Evolutionary conservation across 768 basidiomycete species (phyloP), one percentile per base, ranked within the genome.

Genomic region (Leccinum broughii): DNA sequence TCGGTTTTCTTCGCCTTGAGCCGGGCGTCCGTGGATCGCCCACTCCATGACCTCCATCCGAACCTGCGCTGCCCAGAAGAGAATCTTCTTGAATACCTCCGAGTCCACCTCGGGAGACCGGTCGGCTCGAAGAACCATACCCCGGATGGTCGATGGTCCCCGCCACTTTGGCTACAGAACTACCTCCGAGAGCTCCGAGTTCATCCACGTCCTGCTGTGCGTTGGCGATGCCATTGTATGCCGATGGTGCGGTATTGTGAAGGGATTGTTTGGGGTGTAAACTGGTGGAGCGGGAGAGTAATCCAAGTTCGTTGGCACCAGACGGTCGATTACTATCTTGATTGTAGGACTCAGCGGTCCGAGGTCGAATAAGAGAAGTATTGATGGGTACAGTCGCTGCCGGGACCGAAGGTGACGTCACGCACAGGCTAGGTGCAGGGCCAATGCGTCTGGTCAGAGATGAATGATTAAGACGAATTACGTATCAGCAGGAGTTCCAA

Each of bases 371-470:
- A 22, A 60, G 22, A 0, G 70, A 64, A 39, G 62, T 70, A 41
- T 60, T 70, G 51, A 70, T 68, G 44, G 74, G 72, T 10, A 70
- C 68, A 52, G 74, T 70, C 22, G 72, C 62, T 14, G 74, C 70
- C 1, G 66, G 68, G 48, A 68, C 72, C 22, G 72, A 63, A 10
- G 72, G 72, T 2, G 72, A 60, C 7, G 56, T 66, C 24, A 66
- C 58, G 44, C 71, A 80, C 32, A 81, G 70, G 58, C 74, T 81
- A 3, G 80, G 77, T 1, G 81, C 79, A 22, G 67, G 64, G 3
- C 81, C 82, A 32, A 84, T 84, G n/a, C 82, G 81, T 63, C 82
- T 83, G 63, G 30, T 26, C 22, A 17, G 11, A 9, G 51, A 15
- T 20, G 20, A 17, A 55, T 3, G 28, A 58, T 55, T 41, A 17